A percentile compares a stretch with the other conserved stretches of the same genome.
Evolutionary conservation across 805 yeast species (phyloP).

Genomic region (Starmerella kuoi): DNA sequence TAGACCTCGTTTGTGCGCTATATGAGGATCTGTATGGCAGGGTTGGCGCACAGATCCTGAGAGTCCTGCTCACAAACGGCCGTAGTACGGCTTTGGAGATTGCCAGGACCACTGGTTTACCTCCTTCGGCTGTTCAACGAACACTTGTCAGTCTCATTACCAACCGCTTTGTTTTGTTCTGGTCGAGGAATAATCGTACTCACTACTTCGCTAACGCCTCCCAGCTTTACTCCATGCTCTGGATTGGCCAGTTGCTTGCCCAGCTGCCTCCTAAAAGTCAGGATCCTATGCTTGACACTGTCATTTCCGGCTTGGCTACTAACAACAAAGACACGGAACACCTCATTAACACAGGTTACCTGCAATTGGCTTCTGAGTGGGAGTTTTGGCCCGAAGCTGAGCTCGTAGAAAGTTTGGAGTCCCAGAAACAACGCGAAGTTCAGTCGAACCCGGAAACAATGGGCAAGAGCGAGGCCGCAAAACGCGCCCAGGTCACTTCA

Average conservation of each 20-base stretch:
- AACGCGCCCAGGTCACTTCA: slow-evolving; percentile 21
- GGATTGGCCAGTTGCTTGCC: slow-evolving; percentile 65
- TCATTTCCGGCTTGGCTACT: not conserved
- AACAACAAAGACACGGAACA: not conserved
- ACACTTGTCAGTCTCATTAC: slow-evolving; percentile 69
- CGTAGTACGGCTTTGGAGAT: slow-evolving; percentile 49
- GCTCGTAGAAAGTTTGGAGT: slow-evolving; percentile 17
- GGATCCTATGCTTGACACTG: slow-evolving; percentile 28
- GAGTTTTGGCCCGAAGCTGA: slow-evolving; percentile 28
- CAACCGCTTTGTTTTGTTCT: slow-evolving; percentile 57
- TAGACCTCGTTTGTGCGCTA: slow-evolving; percentile 14
- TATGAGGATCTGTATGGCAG: slow-evolving; percentile 43
- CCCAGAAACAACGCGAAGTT: slow-evolving; percentile 12
- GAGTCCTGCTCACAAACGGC: slow-evolving; percentile 54
- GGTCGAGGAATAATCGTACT: slow-evolving; percentile 36
- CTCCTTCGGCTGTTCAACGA: slow-evolving; percentile 43
- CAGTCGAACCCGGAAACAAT: slow-evolving; percentile 45
- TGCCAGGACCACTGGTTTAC: slow-evolving; percentile 36
- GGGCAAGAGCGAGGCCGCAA: slow-evolving; percentile 49
- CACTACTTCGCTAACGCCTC: slow-evolving; percentile 51
- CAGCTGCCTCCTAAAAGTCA: slow-evolving; percentile 49
- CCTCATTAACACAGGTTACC: slow-evolving; percentile 11
- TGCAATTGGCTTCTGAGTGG: slow-evolving; percentile 36
- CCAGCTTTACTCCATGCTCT: slow-evolving; percentile 52
- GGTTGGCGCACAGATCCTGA: slow-evolving; percentile 51